These are phyloP conservation scores for Botrytis medusae DNA, from an alignment of 2,329 filamentous ascomycete species.

Conservation along the genomic window DNA sequence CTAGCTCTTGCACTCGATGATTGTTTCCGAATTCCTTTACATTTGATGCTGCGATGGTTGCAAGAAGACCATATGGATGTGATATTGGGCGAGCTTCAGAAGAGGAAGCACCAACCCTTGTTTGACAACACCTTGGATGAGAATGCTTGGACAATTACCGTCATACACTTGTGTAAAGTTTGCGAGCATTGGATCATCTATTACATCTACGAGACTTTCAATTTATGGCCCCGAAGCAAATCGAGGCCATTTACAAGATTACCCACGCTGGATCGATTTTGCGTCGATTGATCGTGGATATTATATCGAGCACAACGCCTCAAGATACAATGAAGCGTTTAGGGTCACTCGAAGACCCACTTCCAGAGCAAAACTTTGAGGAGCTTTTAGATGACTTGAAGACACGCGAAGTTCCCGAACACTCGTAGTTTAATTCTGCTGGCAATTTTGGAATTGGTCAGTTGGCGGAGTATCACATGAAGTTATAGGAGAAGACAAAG, in stretches of 20 bases:
- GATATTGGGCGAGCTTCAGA: background rate
- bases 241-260: background rate
- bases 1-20: background rate
- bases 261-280: background rate
- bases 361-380: background rate
- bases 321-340: background rate
- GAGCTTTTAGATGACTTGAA: background rate
- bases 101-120: background rate
- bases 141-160: background rate
- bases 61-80: background rate
- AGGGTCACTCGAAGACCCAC: fast-evolving
- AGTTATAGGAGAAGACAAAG: background rate
- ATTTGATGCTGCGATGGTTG: background rate
- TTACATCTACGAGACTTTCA: background rate
- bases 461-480: background rate
- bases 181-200: background rate
- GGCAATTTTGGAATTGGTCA: too few relatives aligned
- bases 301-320: background rate
- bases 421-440: background rate
- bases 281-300: background rate
- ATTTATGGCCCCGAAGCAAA: background rate
- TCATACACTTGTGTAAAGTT: background rate
- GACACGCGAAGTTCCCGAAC: background rate
- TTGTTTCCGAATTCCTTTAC: background rate
- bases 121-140: background rate